These are phyloP conservation scores for Miamiensis avidus DNA, from an alignment of 169 alveolate genomes.

Conservation along the genomic window DNA sequence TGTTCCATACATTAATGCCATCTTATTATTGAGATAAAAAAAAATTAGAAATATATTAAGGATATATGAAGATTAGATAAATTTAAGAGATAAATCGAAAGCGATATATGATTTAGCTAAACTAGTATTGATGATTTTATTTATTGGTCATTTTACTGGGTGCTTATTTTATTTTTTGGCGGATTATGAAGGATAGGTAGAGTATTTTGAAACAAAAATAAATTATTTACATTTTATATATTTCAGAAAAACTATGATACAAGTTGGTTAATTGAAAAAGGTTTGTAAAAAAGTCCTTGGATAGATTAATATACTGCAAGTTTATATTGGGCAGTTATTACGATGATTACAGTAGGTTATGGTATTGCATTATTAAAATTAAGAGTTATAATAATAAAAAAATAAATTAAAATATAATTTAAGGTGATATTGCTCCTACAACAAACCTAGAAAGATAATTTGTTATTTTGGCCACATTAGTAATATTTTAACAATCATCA, in stretches of 20 bases:
- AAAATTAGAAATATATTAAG: background rate
- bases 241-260: background rate
- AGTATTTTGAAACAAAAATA: background rate
- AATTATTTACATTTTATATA: background rate
- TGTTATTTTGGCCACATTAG: conserved; percentile 6
- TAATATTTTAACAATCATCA: no score
- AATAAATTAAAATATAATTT: no score
- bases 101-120: conserved; percentile 15
- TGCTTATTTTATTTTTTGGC: conserved; percentile 4
- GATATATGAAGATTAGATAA: background rate
- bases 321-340: background rate
- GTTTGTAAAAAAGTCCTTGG: background rate
- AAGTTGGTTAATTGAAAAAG: background rate
- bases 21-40: conserved; percentile 5
- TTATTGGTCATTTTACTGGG: conserved; percentile 24
- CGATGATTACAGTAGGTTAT: conserved; percentile 33
- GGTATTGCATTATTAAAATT: no score
- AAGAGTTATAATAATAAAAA: no score
- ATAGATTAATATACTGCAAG: background rate
- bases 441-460: conserved; percentile 2
- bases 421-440: conserved; percentile 17
- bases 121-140: conserved; percentile 1
- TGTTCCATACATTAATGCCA: background rate
- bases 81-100: conserved; percentile 2
- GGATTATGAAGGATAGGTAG: background rate